Base-by-base conservation (phyloP, 371 early-diverging fungal species). In the Zychaea mexicana region DNA sequence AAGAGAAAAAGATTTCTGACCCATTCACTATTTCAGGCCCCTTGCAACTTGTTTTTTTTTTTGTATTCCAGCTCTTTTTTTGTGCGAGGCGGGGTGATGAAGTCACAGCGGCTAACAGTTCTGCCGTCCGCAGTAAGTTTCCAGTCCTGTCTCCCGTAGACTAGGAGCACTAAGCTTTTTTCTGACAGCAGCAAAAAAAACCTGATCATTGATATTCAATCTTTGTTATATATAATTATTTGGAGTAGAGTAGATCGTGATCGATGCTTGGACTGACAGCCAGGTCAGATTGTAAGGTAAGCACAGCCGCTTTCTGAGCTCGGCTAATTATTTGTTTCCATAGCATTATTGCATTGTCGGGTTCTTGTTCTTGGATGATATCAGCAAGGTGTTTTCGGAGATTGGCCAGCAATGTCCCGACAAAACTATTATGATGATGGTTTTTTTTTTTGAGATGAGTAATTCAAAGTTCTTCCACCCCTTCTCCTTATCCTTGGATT, bases 351-450 rank as follows among this genome's bases (percentile, higher is more conserved):
- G 27, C 31, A 49, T 59, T 57, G n/a, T 60, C 31, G 1, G 60
- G 46, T n/a, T 45, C 26, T n/a, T n/a, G n/a, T n/a, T n/a, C n/a
- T n/a, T n/a, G n/a, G n/a, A n/a, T n/a, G 17, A 46, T 42, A 36
- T 36, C 8, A 47, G 32, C 10, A 2, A 64, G 56, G 12, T 66
- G 61, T 13, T 63, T 57, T 45, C 61, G 64, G 8, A 79, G 32
- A 63, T 79, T 77, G 5, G 79, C 76, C 9, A 79, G 60, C 27
- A 82, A 47, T 2, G 77, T 70, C 8, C 83, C 83, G 2, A 82
- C 83, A 68, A 82, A 82, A 36, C 82, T 82, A 47, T 45, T n/a
- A n/a, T n/a, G n/a, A n/a, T n/a, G n/a, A n/a, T n/a, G n/a, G n/a
- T n/a, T n/a, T n/a, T n/a, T n/a, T n/a, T 9, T 28, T 26, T 27